Base-by-base conservation (phyloP, 495 filamentous ascomycete genomes). In the Cercophora sp. region DNA sequence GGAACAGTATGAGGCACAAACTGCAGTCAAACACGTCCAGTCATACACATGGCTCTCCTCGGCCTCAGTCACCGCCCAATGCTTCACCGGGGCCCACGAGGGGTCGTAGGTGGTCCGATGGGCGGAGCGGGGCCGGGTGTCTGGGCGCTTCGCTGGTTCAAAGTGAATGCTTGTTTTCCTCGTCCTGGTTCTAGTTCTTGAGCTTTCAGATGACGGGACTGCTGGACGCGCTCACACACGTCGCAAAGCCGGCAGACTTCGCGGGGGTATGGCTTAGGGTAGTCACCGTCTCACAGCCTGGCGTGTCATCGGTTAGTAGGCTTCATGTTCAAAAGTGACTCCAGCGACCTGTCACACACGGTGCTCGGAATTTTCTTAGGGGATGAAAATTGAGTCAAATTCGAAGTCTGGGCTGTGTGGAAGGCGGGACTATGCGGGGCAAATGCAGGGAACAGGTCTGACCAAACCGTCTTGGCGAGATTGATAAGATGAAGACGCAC, bases 391-490 rank as follows among this genome's bases (percentile, higher is more conserved):
- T 41, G 48, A 51, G 48, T 51, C 48, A 51, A 51, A 29, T 29
- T 25, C 22, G 36, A 25, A 22, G 19, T n/a, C 22, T 18, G 20
- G 8, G 10, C 26, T 22, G 48, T 24, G 23, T 18, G 26, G 16
- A 15, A 40, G 36, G 36, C 23, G 24, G 29, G 8, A 13, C 5
- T 9, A 22, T 22, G n/a, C 37, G 37, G 37, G 19, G 37, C 31
- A 18, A 24, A 15, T 19, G n/a, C n/a, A n/a, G n/a, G n/a, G n/a
- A n/a, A n/a, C n/a, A n/a, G n/a, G n/a, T n/a, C n/a, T n/a, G n/a
- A n/a, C n/a, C n/a, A n/a, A n/a, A n/a, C n/a, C n/a, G 15, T 16
- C 48, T 51, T 51, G 48, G 48, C 48, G 6, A 51, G 48, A 49
- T 51, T 41, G 40, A 43, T 43, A 24, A n/a, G 48, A 51, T 51